Evolutionary conservation across 805 yeast species (phyloP), one percentile per base, ranked within the genome.

Genomic region (Clavispora carvajalis): DNA sequence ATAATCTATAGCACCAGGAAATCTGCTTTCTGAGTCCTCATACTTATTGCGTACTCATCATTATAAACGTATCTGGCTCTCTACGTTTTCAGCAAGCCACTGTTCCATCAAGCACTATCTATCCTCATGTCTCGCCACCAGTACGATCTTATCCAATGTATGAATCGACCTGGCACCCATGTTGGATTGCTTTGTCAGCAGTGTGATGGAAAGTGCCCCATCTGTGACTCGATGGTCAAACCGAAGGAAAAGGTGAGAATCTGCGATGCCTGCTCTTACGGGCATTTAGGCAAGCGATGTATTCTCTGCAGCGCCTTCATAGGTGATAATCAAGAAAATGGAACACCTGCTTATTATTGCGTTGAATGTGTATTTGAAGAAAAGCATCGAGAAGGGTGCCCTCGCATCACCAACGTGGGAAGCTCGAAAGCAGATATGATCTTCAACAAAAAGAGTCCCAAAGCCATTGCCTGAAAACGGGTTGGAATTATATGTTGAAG

Each of bases 201-300:
- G 58, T 90, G 98, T 59, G 96, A 90, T 57, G 97, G 96, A 1
- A 74, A 80, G 49, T 90, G 98, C 54, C 96, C 96, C 3, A 70
- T 80, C 3, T 90, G 98, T 60, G 97, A 89, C 55, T 84, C 95
- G 1, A 76, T 73, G 49, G 95, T 87, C 6, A 77, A 81, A 46
- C 88, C 93, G 0, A 73, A 76, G 7, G 69, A 75, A 13, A 60
- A 69, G 42, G 96, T 79, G 1, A 69, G 84, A 43, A 73, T 88
- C 16, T 90, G 98, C 59, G 90, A 84, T 44, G 91, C 82, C 46
- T 90, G 98, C 57, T 74, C 95, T 0, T 79, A 80, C 53, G 95
- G 95, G 5, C 77, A 79, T 41, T 59, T 65, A 33, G 72, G 71
- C 2, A 76, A 73, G 15, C 76, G 74, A 45, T 90, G 98, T 58